Percentiles rank a stretch among this genome's conserved stretches.
These are phyloP conservation scores for Fraxinus quadrangulata DNA, from an alignment of 257 asterid genomes.

Conservation along the genomic window DNA sequence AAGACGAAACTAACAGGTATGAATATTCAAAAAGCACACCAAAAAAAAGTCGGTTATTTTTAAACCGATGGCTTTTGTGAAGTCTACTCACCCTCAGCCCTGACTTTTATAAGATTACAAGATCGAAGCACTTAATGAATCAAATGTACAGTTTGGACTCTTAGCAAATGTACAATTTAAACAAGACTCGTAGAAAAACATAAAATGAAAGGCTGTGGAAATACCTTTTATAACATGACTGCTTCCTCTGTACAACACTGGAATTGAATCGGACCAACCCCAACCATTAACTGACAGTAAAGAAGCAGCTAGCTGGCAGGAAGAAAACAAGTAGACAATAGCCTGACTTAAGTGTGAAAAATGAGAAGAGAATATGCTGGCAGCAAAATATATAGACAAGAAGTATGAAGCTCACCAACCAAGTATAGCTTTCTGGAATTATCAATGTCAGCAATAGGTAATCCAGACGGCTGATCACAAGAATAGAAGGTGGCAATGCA, in stretches of 20 bases:
- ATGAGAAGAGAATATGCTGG: neutral
- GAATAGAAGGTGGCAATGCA: constrained; percentile 70
- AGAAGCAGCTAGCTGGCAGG: constrained; percentile 76
- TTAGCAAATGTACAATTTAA: no score
- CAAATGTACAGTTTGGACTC: neutral
- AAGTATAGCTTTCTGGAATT: constrained; percentile 62
- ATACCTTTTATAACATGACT: constrained; percentile 66
- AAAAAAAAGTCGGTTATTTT: neutral
- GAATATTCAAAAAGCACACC: neutral
- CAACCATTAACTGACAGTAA: constrained; percentile 78
- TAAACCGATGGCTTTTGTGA: neutral
- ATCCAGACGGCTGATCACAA: constrained; percentile 71
- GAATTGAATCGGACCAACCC: no score
- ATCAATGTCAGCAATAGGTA: constrained; percentile 55
- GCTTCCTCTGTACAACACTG: no score
- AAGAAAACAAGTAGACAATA: neutral
- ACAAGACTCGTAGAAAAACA: neutral
- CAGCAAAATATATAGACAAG: neutral
- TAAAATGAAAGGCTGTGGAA: neutral
- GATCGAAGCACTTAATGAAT: neutral
- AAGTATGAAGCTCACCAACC: constrained; percentile 71
- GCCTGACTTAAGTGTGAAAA: neutral
- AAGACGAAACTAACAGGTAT: constrained; percentile 4
- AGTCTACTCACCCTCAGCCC: neutral
- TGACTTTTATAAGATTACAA: neutral